Conservation (phyloP, 768 basidiomycete species). For the Chalciporus chontae region DNA sequence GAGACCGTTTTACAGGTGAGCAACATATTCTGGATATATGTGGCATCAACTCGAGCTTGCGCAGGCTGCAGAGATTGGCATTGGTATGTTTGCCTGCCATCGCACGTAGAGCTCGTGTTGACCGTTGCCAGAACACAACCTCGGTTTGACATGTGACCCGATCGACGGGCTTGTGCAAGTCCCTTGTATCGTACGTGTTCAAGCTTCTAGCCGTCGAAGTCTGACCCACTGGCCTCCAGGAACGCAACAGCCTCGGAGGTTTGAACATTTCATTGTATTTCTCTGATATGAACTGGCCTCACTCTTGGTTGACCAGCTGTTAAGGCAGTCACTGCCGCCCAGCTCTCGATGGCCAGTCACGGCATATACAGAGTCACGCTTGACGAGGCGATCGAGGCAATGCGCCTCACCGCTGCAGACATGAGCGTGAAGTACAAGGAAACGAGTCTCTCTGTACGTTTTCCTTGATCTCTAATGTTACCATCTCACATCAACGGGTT, state of each 20-base stretch:
- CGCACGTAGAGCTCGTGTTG: neutral
- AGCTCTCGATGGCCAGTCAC: constrained; percentile 89
- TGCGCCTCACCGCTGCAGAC: constrained; percentile 88
- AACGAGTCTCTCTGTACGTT: constrained; percentile 81
- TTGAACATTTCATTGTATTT: constrained; percentile 11
- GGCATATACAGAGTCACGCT: constrained; percentile 84
- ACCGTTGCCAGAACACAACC: constrained; percentile 62
- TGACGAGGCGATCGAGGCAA: constrained; percentile 95
- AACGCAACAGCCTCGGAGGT: constrained; percentile 87
- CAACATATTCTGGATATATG: neutral
- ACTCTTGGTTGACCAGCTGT: constrained; percentile 52
- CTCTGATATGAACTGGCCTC: neutral
- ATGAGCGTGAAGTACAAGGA: constrained; percentile 97
- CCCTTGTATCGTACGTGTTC: constrained; percentile 75
- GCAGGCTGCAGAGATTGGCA: constrained; percentile 85
- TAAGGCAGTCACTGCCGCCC: constrained; percentile 91
- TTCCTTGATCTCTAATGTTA: neutral
- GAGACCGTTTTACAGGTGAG: constrained; percentile 75
- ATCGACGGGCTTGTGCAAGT: constrained; percentile 92
- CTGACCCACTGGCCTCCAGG: constrained; percentile 36
- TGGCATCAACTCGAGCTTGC: neutral
- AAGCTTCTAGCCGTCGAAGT: neutral
- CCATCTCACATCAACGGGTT: neutral
- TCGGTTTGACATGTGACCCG: constrained; percentile 91
- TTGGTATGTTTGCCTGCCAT: constrained; percentile 47